Evolutionary conservation across 75 land plant species (phyloP).

Genomic region (Chamaecyparis obtusa): DNA sequence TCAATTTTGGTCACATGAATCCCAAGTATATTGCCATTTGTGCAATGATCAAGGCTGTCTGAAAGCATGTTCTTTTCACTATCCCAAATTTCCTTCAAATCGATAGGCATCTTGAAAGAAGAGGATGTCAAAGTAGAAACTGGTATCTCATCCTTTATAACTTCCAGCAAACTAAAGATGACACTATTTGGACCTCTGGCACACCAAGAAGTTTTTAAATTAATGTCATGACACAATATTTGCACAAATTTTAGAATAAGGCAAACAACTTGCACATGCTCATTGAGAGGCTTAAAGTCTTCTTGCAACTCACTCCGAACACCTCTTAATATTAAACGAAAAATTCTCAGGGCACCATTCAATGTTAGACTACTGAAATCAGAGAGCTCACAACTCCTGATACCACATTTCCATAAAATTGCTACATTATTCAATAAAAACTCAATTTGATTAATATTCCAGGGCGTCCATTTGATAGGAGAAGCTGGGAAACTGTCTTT

Average conservation of each 20-base stretch:
- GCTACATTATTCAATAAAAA: constrained; percentile 33
- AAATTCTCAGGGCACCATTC: constrained; percentile 26
- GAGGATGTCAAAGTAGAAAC: constrained; percentile 36
- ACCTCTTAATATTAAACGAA: constrained; percentile 39
- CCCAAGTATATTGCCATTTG: constrained; percentile 8
- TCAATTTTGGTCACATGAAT: constrained; percentile 22
- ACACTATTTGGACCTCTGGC: constrained; percentile 6
- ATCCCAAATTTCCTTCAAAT: constrained; percentile 23
- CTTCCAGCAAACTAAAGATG: constrained; percentile 23
- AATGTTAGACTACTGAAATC: constrained; percentile 26
- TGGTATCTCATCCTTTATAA: constrained; percentile 27
- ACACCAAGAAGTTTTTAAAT: constrained; percentile 4
- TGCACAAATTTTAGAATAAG: constrained; percentile 28
- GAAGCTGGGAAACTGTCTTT: constrained; percentile 1
- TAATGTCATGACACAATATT: constrained; percentile 31
- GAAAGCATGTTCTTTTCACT: not conserved
- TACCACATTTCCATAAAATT: constrained; percentile 19
- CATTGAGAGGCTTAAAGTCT: constrained; percentile 6
- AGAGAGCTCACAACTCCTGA: not conserved
- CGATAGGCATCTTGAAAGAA: constrained; percentile 34
- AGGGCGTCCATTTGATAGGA: constrained; percentile 45
- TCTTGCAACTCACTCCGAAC: constrained; percentile 20
- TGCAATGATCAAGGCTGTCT: not conserved
- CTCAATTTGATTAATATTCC: constrained; percentile 35
- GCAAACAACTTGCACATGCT: constrained; percentile 22